Evolutionary conservation across 164 flowering plant species (phyloP).

Genomic region (Cinnamomum micranthum): DNA sequence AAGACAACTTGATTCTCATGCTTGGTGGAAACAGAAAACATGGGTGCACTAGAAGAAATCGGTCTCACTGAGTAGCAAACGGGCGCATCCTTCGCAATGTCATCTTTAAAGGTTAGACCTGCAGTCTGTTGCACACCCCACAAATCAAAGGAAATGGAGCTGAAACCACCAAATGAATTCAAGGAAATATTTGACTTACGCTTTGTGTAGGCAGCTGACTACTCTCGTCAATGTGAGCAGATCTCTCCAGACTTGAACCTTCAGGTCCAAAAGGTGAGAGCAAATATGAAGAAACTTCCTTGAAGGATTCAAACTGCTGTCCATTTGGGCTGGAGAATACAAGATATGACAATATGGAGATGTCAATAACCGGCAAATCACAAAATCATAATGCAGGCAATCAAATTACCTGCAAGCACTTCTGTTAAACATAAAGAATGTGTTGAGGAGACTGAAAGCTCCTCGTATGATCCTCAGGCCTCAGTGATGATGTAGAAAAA

Average conservation of each 20-base stretch:
- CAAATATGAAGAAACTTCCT: conserved; percentile 69
- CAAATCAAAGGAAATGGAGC: conserved; percentile 4
- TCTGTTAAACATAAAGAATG: background rate
- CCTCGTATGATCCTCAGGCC: background rate
- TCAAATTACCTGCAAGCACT: background rate
- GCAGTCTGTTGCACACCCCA: conserved; percentile 31
- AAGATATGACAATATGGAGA: background rate
- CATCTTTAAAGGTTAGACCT: conserved; percentile 21
- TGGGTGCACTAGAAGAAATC: conserved; percentile 11
- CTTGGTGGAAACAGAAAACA: conserved; percentile 6
- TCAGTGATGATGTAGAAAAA: too few species aligned
- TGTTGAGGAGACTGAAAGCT: background rate
- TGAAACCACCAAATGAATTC: conserved; percentile 2
- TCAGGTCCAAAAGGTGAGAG: conserved; percentile 39
- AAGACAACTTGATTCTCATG: conserved; percentile 23
- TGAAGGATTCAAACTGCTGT: conserved; percentile 64
- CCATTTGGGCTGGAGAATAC: conserved; percentile 64
- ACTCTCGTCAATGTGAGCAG: conserved; percentile 15
- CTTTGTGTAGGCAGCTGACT: conserved; percentile 18
- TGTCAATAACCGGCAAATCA: background rate
- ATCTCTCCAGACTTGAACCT: conserved; percentile 18
- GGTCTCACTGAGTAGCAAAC: conserved; percentile 19
- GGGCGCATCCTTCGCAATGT: conserved; percentile 17
- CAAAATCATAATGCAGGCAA: background rate
- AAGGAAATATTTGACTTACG: conserved; percentile 29